Base-by-base conservation (phyloP, 495 filamentous ascomycete species). In the Tuber magnatum region DNA sequence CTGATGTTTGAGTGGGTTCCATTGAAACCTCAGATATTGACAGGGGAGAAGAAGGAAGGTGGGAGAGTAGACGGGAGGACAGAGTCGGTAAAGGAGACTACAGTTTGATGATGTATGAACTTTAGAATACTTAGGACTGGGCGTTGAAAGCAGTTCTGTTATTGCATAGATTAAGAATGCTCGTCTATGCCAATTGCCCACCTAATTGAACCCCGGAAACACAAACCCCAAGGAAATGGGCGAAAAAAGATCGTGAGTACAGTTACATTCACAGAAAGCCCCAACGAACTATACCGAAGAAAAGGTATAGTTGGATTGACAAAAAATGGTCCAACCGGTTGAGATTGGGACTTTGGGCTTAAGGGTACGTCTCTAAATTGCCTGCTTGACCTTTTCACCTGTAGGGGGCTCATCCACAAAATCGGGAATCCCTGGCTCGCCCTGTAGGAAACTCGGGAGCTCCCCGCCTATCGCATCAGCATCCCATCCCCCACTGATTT, bases 381-480 rank as follows among this genome's bases (percentile, higher is more conserved):
- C 80, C 61, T 82, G 80, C 68, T 74, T 81, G 46, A 82, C 76
- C 69, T 84, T 84, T n/a, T 72, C 71, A 28, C 76, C 80, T 48
- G 80, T 42, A 32, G 86, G 86, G 39, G 84, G 83, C 76, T 87
- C 86, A 76, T 88, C 94, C 78, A 99, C 91, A 84, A 98, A 99
- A 69, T 92, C 89, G 41, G 95, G 95, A 42, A 91, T 88, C 81
- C 70, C 73, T 22, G 35, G 20, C 78, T 94, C 94, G 81, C 97
- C 94, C 82, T 92, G 87, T 87, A 99, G 88, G 85, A 95, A 98
- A 76, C 91, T 91, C 14, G 96, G 96, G 77, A 94, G 85, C 39
- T 87, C 87, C 38, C 88, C 89, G 71, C 89, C 88, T 28, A 86
- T 87, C 68, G 88, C 85, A 69, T 86, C 86, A 61, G 84, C 79